A percentile compares a stretch with the other conserved stretches of the same genome.
phyloP scores from a whole-genome alignment of 345 rosid species.

The Moringa oleifera region DNA sequence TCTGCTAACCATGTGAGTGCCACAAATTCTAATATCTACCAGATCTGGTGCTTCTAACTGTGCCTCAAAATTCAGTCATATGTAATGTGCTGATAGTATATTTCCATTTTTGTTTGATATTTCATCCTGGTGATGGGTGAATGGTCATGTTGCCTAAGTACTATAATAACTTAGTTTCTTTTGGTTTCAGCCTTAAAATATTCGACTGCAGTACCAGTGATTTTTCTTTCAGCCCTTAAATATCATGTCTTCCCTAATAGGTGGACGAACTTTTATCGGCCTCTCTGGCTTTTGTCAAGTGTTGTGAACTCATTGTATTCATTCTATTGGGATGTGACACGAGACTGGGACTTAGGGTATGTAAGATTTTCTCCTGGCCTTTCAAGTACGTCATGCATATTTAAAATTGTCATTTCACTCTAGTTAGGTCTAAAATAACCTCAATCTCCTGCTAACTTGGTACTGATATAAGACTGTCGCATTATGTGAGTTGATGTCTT shows the following conservation, averaged over 20 bases:
- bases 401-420: not conserved
- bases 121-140: no score
- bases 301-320: slow-evolving; percentile 83
- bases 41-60: no score
- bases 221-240: slow-evolving; percentile 93
- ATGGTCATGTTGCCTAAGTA: slow-evolving; percentile 6
- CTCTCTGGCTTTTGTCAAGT: slow-evolving; percentile 84
- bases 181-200: slow-evolving; percentile 79
- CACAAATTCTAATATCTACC: no score
- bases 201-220: slow-evolving; percentile 87
- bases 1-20: not conserved
- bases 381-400: not conserved
- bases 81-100: no score
- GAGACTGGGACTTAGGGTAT: slow-evolving; percentile 98
- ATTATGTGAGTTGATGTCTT: no score
- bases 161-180: slow-evolving; percentile 21
- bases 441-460: no score
- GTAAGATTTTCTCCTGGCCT: slow-evolving; percentile 3
- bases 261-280: slow-evolving; percentile 79
- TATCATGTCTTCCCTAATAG: slow-evolving; percentile 67
- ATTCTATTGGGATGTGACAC: slow-evolving; percentile 89
- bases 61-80: no score
- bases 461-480: no score
- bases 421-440: not conserved
- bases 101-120: no score